phyloP scores from a whole-genome alignment of 2,329 filamentous ascomycete genomes.

The Xylaria sp. region DNA sequence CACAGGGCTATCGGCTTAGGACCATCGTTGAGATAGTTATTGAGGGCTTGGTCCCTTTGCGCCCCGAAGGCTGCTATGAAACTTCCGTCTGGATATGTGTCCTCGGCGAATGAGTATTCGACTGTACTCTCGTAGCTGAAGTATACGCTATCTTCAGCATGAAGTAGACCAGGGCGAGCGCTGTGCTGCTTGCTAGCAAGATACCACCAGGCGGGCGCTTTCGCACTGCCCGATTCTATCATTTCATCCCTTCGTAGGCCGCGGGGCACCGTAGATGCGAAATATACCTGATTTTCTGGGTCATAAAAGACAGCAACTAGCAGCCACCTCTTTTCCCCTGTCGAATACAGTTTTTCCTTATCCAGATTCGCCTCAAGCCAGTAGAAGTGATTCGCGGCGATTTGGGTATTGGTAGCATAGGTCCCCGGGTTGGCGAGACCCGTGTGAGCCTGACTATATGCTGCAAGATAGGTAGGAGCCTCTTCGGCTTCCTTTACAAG shows the following conservation, averaged over 20 bases:
- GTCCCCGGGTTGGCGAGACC: not conserved
- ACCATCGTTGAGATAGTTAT: not conserved
- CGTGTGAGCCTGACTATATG: not conserved
- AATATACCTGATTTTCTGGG: not conserved
- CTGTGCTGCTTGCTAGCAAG: not conserved
- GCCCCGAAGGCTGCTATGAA: not conserved
- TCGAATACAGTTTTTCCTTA: not conserved
- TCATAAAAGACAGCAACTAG: not conserved
- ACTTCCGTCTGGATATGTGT: not conserved
- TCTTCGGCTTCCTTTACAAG: not conserved
- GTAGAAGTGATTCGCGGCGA: not conserved
- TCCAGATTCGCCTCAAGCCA: not conserved
- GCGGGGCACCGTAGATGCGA: not conserved
- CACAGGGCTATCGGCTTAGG: not conserved
- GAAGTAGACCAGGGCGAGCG: not conserved
- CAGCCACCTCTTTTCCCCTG: not conserved
- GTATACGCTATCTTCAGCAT: not conserved
- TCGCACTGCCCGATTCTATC: not conserved
- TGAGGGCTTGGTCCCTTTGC: not conserved
- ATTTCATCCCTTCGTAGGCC: not conserved
- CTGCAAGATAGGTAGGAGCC: not conserved
- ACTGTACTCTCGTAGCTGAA: not conserved
- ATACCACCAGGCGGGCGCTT: not conserved
- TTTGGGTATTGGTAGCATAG: not conserved
- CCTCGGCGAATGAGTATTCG: not conserved